Evolutionary conservation across 106 monocot genomes (phyloP).

Genomic region (Alisma plantagoaquatica): DNA sequence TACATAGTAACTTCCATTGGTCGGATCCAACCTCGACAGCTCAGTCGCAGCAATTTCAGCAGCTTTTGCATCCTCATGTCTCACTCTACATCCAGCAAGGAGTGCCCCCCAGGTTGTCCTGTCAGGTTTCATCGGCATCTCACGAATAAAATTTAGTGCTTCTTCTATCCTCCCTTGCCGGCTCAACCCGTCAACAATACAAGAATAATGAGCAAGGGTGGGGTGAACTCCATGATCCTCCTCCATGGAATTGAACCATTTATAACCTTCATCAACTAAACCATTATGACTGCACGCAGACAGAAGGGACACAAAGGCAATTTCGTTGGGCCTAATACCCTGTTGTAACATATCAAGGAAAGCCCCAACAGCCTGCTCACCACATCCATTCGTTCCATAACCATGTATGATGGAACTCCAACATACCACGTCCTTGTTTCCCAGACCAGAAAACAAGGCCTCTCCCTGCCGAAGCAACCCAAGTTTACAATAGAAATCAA

Average conservation of each 20-base stretch:
- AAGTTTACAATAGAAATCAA: slow-evolving; percentile 47
- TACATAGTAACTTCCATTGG: slow-evolving; percentile 32
- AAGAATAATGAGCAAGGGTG: slow-evolving; percentile 30
- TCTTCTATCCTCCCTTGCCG: slow-evolving; percentile 22
- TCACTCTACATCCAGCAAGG: slow-evolving; percentile 25
- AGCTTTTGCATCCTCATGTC: slow-evolving; percentile 14
- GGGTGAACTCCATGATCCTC: slow-evolving; percentile 23
- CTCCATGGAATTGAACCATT: slow-evolving; percentile 37
- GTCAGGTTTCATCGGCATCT: slow-evolving; percentile 40
- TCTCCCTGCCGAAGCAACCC: slow-evolving; percentile 34
- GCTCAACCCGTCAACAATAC: slow-evolving; percentile 46
- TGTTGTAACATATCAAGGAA: slow-evolving; percentile 27
- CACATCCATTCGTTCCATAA: slow-evolving; percentile 40
- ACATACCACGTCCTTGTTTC: slow-evolving; percentile 30
- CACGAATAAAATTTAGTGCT: slow-evolving; percentile 26
- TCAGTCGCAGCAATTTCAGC: slow-evolving; percentile 27
- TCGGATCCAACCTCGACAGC: slow-evolving; percentile 27
- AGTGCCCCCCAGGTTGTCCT: slow-evolving; percentile 27
- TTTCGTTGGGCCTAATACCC: slow-evolving; percentile 37
- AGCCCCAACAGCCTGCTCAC: slow-evolving; percentile 24
- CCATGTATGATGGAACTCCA: slow-evolving; percentile 68
- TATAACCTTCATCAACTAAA: slow-evolving; percentile 37
- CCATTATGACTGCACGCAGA: slow-evolving; percentile 45
- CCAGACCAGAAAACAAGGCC: slow-evolving; percentile 21
- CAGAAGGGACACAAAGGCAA: slow-evolving; percentile 33